Conservation (phyloP, 768 basidiomycete genomes). For the Polyporus arcularius region DNA sequence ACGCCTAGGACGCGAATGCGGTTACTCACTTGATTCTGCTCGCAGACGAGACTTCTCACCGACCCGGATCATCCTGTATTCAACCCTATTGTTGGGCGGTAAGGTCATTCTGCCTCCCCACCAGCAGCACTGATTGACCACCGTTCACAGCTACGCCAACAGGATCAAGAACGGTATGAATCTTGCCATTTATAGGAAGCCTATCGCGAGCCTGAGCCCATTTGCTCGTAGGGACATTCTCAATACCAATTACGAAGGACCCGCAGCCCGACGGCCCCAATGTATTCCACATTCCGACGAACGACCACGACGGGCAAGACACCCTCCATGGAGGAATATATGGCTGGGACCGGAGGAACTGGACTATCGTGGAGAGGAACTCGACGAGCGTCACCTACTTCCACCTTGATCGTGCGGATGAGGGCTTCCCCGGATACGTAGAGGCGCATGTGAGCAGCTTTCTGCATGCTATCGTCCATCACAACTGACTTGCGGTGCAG, state of each 20-base stretch:
- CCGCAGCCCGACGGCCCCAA: conserved; percentile 44
- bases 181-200: not conserved
- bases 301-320: conserved; percentile 51
- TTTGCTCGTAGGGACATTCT: conserved; percentile 45
- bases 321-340: conserved; percentile 57
- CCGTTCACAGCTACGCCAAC: conserved; percentile 50
- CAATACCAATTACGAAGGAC: conserved; percentile 51
- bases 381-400: conserved; percentile 52
- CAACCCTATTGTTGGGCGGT: conserved; percentile 29
- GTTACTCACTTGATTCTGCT: too few relatives aligned
- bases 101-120: not conserved
- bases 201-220: too few relatives aligned
- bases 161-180: conserved; percentile 49
- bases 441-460: conserved; percentile 10
- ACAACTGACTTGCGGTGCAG: conserved; percentile 26
- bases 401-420: conserved; percentile 51
- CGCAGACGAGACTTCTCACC: conserved; percentile 40
- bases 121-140: not conserved
- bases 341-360: conserved; percentile 60
- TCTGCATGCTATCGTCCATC: not conserved
- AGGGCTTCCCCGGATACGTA: conserved; percentile 41
- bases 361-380: conserved; percentile 47
- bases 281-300: conserved; percentile 51
- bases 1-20: too few relatives aligned
- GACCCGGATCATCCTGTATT: conserved; percentile 52